Base-by-base conservation (phyloP, 2,329 filamentous ascomycete genomes). In the Trichophaea hybrida region DNA sequence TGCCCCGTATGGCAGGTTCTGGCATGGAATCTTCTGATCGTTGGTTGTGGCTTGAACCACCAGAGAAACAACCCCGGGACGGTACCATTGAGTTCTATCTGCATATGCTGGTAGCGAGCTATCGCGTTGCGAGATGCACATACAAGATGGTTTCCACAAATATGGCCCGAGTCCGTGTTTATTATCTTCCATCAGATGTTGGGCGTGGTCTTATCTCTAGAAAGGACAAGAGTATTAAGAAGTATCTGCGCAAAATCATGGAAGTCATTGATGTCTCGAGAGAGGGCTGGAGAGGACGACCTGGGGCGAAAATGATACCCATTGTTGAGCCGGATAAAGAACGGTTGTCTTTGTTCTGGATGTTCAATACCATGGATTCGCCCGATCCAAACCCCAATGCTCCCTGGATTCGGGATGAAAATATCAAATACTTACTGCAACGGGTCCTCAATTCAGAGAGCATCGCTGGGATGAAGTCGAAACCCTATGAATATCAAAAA, bases 401-500 rank as follows among this genome's bases (percentile, higher is more conserved):
- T 5, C 51, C 43, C 15, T 50, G 58, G 0, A 73, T 86, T 6
- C 62, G 68, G 0, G 78, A 82, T 59, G 70, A 71, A 0, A 77
- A 81, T 60, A 73, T 76, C 1, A 75, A 74, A 52, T 73, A 77
- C 32, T 76, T 79, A 0, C 78, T 85, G 68, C 72, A 77, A 44
- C 75, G 76, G 32, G 69, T 89, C 1, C 69, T 87, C 1, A 70
- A 74, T 1, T 34, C 31, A n/a, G 51, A 54, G 4, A 31, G 48
- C 13, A 12, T 54, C 6, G 13, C n/a, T 12, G 85, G 84, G 0
- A 70, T 90, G 4, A 78, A 71, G 12, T 86, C 87, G 0, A 73
- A 73, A 0, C 74, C 96, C 0, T 86, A 93, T 69, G 77, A 80
- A 0, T 94, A 94, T 67, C 91, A 97, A 70, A 78, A 83, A 55